Evolutionary conservation across 495 filamentous ascomycete genomes (phyloP).

Genomic region (Lophiotrema nucula): DNA sequence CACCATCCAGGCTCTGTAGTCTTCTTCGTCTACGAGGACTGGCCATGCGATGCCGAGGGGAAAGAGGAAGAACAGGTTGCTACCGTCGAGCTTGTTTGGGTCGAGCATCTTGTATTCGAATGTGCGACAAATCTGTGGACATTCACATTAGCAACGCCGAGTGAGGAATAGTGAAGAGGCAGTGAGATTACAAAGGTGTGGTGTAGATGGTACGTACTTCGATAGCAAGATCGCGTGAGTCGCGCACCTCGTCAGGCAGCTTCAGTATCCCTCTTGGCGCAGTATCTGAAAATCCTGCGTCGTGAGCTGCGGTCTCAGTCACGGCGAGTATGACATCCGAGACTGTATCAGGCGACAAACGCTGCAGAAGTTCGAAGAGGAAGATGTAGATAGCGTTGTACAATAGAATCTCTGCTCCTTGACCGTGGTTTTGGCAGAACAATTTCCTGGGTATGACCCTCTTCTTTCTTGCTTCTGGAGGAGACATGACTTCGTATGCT

Average conservation of each 20-base stretch:
- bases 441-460: constrained; percentile 1
- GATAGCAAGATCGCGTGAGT: constrained; percentile 16
- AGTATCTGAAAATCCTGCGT: background rate
- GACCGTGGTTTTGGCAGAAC: background rate
- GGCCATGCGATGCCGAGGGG: constrained; percentile 20
- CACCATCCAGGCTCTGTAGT: constrained; percentile 8
- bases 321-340: background rate
- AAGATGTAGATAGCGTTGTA: constrained; percentile 24
- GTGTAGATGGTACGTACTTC: too few species aligned
- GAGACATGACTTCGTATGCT: constrained; percentile 5
- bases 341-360: background rate
- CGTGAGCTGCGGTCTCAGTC: background rate
- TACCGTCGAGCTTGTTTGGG: background rate
- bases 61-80: constrained; percentile 18
- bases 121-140: constrained; percentile 14
- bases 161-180: too few species aligned
- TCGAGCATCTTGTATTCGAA: constrained; percentile 21
- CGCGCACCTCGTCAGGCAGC: background rate
- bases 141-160: too few species aligned
- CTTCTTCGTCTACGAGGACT: constrained; percentile 11
- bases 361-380: constrained; percentile 11
- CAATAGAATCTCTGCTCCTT: constrained; percentile 19
- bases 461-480: background rate
- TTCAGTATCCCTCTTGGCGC: background rate
- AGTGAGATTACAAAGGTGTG: too few species aligned